Conservation (phyloP, 129 eudicot species). For the Helianthus annuus region HanXRQr2.0-SUNRISE NC_035444.2:14025993-14026492, state of each 20-base stretch:
- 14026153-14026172: not conserved
- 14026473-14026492: not conserved
- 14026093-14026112: not conserved
- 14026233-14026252: not conserved
- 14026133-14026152: not conserved
- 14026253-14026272: not conserved
- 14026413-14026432: not conserved
- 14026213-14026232: not conserved
- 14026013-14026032: constrained; percentile 7
- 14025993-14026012: constrained; percentile 10
- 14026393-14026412: not conserved
- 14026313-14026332: not conserved
- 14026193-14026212: not conserved
- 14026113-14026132: not conserved
- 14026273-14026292: not conserved
- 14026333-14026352: not conserved
- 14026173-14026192: not conserved
- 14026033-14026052: constrained; percentile 10
- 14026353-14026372: not conserved
- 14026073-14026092: constrained; percentile 17
- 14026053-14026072: not conserved
- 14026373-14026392: constrained; percentile 14
- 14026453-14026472: not conserved
- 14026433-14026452: not conserved
- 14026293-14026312: not conserved